A percentile compares a stretch with the other conserved stretches of the same genome.
These are phyloP conservation scores for Fusarium stilboides DNA, from an alignment of 2,329 filamentous ascomycete species.

Conservation along the genomic window DNA sequence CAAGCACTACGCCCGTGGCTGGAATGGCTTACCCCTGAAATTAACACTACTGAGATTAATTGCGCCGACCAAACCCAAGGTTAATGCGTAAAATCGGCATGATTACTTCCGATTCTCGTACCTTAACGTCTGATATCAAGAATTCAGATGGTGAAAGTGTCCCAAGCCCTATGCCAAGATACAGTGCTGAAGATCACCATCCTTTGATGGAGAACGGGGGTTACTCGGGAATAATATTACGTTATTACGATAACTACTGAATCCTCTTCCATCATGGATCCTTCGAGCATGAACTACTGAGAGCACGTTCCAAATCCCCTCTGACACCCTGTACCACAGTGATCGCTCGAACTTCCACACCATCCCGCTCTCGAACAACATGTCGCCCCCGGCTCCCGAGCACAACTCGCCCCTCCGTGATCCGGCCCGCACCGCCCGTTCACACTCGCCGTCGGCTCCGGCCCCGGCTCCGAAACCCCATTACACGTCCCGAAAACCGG, in stretches of 20 bases:
- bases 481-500: conserved; percentile 51
- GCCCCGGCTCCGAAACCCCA: conserved; percentile 31
- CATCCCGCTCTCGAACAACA: conserved; percentile 53
- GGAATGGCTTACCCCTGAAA: conserved; percentile 33
- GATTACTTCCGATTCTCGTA: conserved; percentile 16
- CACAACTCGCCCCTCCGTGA: conserved; percentile 46
- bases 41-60: conserved; percentile 3
- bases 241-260: conserved; percentile 1
- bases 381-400: conserved; percentile 40
- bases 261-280: not conserved
- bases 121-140: not conserved
- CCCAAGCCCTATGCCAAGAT: not conserved
- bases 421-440: conserved; percentile 51
- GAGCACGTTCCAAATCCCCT: conserved; percentile 50
- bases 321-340: conserved; percentile 60
- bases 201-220: conserved; percentile 3
- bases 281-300: not conserved
- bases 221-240: conserved; percentile 18
- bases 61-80: not conserved
- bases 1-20: conserved; percentile 6
- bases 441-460: conserved; percentile 25
- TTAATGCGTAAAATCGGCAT: conserved; percentile 3
- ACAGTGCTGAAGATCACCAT: not conserved
- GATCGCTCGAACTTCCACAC: conserved; percentile 58
- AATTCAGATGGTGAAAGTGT: not conserved